Evolutionary conservation across 2,329 filamentous ascomycete genomes (phyloP).

Genomic region (Pseudovirgaria hyperparasitica): DNA sequence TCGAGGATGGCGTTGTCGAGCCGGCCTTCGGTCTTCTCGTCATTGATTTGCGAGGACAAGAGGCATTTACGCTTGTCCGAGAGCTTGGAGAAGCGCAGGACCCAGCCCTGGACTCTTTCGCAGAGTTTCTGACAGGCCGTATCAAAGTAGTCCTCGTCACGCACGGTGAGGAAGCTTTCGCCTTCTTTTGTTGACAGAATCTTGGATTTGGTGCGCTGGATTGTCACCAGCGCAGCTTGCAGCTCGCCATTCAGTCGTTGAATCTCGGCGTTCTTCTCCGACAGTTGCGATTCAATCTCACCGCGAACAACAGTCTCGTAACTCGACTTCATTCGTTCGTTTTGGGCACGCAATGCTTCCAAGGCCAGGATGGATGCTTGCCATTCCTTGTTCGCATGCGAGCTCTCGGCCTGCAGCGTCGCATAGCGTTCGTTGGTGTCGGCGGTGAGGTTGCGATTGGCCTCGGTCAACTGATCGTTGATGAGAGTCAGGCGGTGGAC

Average conservation of each 20-base stretch:
- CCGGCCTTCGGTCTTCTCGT: constrained; percentile 86
- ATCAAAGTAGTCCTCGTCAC: constrained; percentile 92
- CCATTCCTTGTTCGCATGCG: constrained; percentile 38
- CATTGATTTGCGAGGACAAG: constrained; percentile 68
- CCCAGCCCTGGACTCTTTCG: constrained; percentile 94
- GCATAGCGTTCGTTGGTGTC: constrained; percentile 63
- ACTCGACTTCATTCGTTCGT: constrained; percentile 47
- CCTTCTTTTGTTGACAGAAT: constrained; percentile 44
- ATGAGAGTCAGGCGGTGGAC: constrained; percentile 68
- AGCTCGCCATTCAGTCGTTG: constrained; percentile 65
- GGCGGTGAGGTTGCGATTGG: constrained; percentile 62
- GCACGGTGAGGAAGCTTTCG: constrained; percentile 65
- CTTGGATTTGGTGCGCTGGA: constrained; percentile 46
- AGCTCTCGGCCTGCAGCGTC: constrained; percentile 54
- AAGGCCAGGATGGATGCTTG: constrained; percentile 55
- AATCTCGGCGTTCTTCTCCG: constrained; percentile 76
- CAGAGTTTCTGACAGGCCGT: constrained; percentile 87
- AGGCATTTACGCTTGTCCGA: constrained; percentile 85
- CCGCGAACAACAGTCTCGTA: constrained; percentile 49
- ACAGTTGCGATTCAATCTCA: constrained; percentile 52
- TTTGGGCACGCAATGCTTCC: constrained; percentile 51
- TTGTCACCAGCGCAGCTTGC: constrained; percentile 52
- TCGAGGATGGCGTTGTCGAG: constrained; percentile 92
- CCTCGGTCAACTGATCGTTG: constrained; percentile 66
- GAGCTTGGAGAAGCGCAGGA: constrained; percentile 93